phyloP scores from a whole-genome alignment of 495 filamentous ascomycete species.

The Lentithecium fluviatile region DNA sequence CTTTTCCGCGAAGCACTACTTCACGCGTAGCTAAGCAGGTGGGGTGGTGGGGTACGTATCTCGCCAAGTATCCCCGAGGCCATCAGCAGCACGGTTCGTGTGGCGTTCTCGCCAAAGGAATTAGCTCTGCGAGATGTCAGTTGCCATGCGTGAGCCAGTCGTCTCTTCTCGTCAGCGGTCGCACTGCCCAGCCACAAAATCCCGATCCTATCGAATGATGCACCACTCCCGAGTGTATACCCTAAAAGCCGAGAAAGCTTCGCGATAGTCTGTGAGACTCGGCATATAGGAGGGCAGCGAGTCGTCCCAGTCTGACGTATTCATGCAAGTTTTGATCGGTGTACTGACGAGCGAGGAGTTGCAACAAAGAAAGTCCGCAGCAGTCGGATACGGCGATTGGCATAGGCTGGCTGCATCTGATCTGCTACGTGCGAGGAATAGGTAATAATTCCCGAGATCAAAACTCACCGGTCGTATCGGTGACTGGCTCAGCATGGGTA shows the following conservation, averaged over 20 bases:
- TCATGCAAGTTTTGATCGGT: too few species aligned
- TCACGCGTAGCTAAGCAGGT: constrained; percentile 21
- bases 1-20: constrained; percentile 12
- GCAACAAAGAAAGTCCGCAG: too few species aligned
- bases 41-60: constrained; percentile 29
- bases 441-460: too few species aligned
- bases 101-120: constrained; percentile 14
- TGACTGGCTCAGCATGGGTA: too few species aligned
- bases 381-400: too few species aligned
- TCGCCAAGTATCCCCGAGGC: neutral
- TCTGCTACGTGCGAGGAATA: too few species aligned
- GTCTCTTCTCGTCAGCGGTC: constrained; percentile 6
- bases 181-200: neutral
- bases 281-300: too few species aligned
- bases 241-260: neutral
- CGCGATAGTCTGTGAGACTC: too few species aligned
- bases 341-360: too few species aligned
- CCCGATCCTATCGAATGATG: constrained; percentile 12
- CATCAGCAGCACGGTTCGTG: neutral
- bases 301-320: too few species aligned
- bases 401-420: too few species aligned
- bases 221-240: neutral
- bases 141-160: neutral
- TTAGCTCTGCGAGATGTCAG: neutral
- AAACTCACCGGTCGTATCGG: too few species aligned